Percentiles rank a stretch among this genome's conserved stretches.
Conservation (phyloP, 2,329 filamentous ascomycete genomes). For the Talaromyces marneffei region DNA sequence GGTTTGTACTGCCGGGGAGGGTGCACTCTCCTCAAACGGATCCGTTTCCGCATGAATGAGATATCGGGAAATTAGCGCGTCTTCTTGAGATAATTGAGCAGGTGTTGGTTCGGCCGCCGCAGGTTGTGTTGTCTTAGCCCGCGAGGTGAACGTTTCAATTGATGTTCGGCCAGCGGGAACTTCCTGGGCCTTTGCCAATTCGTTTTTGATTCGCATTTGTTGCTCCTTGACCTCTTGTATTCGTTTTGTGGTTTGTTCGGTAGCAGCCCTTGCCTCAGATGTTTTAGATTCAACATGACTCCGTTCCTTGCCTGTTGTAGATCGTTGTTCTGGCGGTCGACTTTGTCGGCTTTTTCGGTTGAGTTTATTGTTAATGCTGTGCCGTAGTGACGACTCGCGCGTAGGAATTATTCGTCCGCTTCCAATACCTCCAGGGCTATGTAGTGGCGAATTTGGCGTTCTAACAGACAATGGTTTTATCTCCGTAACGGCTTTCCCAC, state of each 20-base stretch:
- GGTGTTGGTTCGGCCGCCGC: conserved; percentile 17
- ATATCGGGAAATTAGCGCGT: conserved; percentile 13
- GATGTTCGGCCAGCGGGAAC: conserved; percentile 23
- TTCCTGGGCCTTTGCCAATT: conserved; percentile 37
- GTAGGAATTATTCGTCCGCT: conserved; percentile 56
- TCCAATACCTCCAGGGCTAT: conserved; percentile 34
- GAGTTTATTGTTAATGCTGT: conserved; percentile 49
- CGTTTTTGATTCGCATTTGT: conserved; percentile 50
- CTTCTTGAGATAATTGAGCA: conserved; percentile 12
- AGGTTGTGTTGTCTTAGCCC: neutral
- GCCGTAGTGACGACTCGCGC: conserved; percentile 63
- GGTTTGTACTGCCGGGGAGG: conserved; percentile 63
- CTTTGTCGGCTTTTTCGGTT: conserved; percentile 31
- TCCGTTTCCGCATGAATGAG: conserved; percentile 27
- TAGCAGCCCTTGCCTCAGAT: conserved; percentile 37
- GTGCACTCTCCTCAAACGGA: conserved; percentile 57
- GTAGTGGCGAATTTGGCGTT: conserved; percentile 19
- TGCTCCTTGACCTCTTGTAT: conserved; percentile 55
- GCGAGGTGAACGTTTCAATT: conserved; percentile 12
- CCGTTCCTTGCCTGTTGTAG: conserved; percentile 32
- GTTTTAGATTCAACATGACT: conserved; percentile 34
- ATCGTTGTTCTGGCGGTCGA: conserved; percentile 23
- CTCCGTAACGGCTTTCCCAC: neutral
- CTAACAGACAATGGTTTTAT: neutral
- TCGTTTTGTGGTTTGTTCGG: conserved; percentile 52